These are phyloP conservation scores for Phytopythium oedochilum DNA, from an alignment of 352 stramenopile species.

Conservation along the genomic window DNA sequence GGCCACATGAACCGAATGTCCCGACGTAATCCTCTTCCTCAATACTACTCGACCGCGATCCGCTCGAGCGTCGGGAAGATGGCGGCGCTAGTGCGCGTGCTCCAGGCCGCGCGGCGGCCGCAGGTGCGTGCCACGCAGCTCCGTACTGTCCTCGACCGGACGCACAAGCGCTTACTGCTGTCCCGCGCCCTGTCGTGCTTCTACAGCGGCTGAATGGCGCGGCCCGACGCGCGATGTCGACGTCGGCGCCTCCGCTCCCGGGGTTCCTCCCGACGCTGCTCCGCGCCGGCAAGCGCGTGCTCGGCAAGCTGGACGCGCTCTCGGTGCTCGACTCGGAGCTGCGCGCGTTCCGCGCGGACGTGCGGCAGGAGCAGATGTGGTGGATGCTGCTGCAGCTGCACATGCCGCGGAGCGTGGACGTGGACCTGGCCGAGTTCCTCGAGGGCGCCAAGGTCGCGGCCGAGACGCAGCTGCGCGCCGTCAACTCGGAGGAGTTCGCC, in stretches of 20 bases:
- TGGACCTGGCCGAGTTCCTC: constrained; percentile 39
- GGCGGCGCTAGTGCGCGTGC: neutral
- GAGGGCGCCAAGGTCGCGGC: constrained; percentile 22
- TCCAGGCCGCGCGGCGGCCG: neutral
- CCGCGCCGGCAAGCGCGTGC: constrained; percentile 12
- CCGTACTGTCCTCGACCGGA: neutral
- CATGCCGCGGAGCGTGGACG: constrained; percentile 18
- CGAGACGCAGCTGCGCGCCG: constrained; percentile 21
- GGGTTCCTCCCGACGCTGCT: constrained; percentile 12
- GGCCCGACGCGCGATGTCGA: neutral
- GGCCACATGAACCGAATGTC: too few species aligned
- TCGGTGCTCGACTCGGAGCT: constrained; percentile 18
- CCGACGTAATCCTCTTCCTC: too few species aligned
- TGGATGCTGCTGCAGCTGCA: constrained; percentile 30
- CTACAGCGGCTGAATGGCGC: neutral
- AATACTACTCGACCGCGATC: too few species aligned
- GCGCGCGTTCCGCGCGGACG: constrained; percentile 18
- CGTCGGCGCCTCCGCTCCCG: constrained; percentile 7
- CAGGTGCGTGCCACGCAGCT: neutral
- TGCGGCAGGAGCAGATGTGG: constrained; percentile 17
- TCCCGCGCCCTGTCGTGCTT: too few species aligned
- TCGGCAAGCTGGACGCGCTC: constrained; percentile 12
- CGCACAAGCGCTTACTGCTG: neutral
- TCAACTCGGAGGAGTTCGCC: constrained; percentile 32
- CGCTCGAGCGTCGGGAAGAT: neutral